Evolutionary conservation across 2,329 filamentous ascomycete genomes (phyloP), one percentile per base, ranked within the genome.

Genomic region (Fusarium haematococcum): DNA sequence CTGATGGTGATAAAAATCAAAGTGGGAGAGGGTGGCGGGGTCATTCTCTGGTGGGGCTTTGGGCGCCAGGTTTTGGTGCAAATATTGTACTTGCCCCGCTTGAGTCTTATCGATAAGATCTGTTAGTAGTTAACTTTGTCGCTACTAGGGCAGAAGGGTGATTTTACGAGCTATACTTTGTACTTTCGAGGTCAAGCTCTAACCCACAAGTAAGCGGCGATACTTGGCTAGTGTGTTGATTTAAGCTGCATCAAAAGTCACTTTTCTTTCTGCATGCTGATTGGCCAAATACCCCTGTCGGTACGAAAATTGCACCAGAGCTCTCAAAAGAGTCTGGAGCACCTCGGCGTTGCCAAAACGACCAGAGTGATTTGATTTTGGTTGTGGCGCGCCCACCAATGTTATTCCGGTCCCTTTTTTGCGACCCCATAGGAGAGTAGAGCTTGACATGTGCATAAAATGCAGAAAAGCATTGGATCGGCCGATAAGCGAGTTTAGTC

Each of bases 1-100:
- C 75, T 77, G 74, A 69, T 74, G 71, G 71, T 69, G 74, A 78
- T 73, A 72, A 78, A 79, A 79, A 73, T 78, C 73, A 65, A 74
- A 76, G 69, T 68, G 66, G 63, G 67, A 68, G 68, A 75, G 67
- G 75, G 76, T 75, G 75, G 77, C 68, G 73, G 71, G 76, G 72
- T 69, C 68, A 63, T 37, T 35, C 8, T 37, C 67, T 70, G 70
- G 78, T 72, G 77, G 76, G 73, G 70, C 67, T 65, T 30, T 60
- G 57, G 50, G 58, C 48, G 48, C 48, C 48, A 52, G 48, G 45
- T 50, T 52, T 52, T 32, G 48, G 48, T 52, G 48, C 48, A 52
- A 52, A 32, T 52, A 32, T 52, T 52, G 48, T 32, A 32, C 48
- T 32, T 30, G 48, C 48, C 48, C 48, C 48, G 25, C 48, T 52